These are phyloP conservation scores for Aspergillus leporis DNA, from an alignment of 495 filamentous ascomycete genomes.

Conservation along the genomic window DNA sequence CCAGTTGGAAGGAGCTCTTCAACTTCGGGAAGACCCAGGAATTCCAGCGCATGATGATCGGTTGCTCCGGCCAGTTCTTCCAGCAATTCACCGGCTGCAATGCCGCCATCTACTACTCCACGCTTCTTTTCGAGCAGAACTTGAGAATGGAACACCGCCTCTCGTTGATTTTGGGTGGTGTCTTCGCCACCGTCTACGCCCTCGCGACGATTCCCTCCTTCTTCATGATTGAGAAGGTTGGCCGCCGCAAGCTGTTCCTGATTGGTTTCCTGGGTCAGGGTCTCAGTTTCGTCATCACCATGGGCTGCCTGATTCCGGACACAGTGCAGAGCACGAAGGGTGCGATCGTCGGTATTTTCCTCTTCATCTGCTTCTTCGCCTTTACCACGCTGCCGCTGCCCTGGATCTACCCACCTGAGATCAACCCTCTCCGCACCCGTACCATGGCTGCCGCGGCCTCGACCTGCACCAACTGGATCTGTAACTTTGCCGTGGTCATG, in stretches of 20 bases:
- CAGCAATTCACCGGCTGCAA: constrained; percentile 78
- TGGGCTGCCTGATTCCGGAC: constrained; percentile 31
- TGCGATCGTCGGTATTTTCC: constrained; percentile 41
- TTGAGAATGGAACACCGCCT: constrained; percentile 59
- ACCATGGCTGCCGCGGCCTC: constrained; percentile 56
- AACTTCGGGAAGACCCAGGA: constrained; percentile 46
- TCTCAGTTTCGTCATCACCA: constrained; percentile 39
- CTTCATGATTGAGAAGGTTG: constrained; percentile 74
- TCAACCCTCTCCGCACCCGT: constrained; percentile 72
- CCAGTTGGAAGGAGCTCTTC: constrained; percentile 37
- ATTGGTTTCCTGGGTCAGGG: constrained; percentile 62
- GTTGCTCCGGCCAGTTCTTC: constrained; percentile 60
- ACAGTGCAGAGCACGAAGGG: constrained; percentile 31
- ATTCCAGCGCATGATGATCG: constrained; percentile 44
- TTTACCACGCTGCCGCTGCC: constrained; percentile 46
- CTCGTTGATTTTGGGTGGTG: constrained; percentile 69
- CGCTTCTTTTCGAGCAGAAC: constrained; percentile 69
- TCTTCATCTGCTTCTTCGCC: constrained; percentile 42
- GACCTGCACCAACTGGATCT: constrained; percentile 49
- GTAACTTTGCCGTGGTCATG: constrained; percentile 50
- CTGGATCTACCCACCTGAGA: constrained; percentile 77
- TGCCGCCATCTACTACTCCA: constrained; percentile 82
- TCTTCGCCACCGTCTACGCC: constrained; percentile 78
- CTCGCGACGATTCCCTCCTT: constrained; percentile 55
- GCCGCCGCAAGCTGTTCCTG: constrained; percentile 70